phyloP scores from a whole-genome alignment of 768 basidiomycete genomes.

The Tulasnella sp. region DNA sequence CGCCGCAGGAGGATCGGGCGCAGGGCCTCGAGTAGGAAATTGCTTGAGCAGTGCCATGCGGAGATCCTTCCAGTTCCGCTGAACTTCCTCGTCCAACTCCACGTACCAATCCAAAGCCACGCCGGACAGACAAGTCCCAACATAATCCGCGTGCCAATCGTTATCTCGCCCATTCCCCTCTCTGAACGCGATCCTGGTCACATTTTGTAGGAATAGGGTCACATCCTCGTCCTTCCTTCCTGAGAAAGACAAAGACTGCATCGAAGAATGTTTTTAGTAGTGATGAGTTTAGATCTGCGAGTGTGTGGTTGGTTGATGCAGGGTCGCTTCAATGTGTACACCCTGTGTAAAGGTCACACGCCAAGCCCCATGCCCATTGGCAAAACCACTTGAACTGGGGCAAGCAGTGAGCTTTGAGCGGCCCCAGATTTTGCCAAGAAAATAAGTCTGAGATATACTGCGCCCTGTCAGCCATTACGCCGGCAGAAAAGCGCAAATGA shows the following conservation, averaged over 20 bases:
- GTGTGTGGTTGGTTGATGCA: too few species aligned
- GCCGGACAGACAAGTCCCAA: neutral
- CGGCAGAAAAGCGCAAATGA: conserved; percentile 11
- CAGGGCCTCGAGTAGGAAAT: neutral
- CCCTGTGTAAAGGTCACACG: too few species aligned
- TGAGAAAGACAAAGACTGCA: too few species aligned
- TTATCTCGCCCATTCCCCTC: neutral
- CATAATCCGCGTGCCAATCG: neutral
- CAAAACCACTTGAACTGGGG: conserved; percentile 78
- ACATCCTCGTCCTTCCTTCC: too few species aligned
- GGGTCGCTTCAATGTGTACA: too few species aligned
- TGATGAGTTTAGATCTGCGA: too few species aligned
- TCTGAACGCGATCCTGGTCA: neutral
- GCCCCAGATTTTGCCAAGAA: conserved; percentile 68
- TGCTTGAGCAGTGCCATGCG: neutral
- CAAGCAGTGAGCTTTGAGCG: conserved; percentile 83
- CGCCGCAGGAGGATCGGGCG: neutral
- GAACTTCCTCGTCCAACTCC: neutral
- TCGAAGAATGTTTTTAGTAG: too few species aligned
- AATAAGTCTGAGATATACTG: conserved; percentile 43
- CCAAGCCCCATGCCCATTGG: too few species aligned
- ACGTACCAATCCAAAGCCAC: neutral
- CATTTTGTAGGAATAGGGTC: neutral
- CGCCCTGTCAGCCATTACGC: neutral
- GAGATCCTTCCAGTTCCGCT: neutral